Percentiles rank a stretch among this genome's conserved stretches.
These are phyloP conservation scores for Apophysomyces elegans DNA, from an alignment of 371 early-diverging fungal species.

Conservation along the genomic window DNA sequence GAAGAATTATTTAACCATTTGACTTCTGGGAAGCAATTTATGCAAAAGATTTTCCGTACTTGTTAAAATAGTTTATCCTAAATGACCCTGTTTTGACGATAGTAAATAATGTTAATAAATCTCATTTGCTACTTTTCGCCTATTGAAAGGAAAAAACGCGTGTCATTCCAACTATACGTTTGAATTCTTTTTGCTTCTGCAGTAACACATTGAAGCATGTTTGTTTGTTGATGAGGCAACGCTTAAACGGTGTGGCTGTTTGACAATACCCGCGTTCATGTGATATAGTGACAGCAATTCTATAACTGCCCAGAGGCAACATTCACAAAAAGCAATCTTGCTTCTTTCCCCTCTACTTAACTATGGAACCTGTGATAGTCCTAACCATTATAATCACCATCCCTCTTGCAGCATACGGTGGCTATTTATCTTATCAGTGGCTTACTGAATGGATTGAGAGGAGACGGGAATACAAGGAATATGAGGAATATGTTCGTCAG, in stretches of 20 bases:
- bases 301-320: background rate
- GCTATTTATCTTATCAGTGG: slow-evolving; percentile 33
- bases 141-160: too few species aligned
- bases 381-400: slow-evolving; percentile 25
- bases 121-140: too few species aligned
- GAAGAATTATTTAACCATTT: too few species aligned
- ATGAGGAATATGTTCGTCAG: slow-evolving; percentile 36
- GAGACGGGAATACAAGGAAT: slow-evolving; percentile 32
- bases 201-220: background rate
- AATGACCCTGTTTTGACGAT: too few species aligned
- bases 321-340: background rate
- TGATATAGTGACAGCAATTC: slow-evolving; percentile 2
- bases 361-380: slow-evolving; percentile 34
- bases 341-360: background rate
- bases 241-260: slow-evolving; percentile 1
- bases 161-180: background rate
- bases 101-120: too few species aligned
- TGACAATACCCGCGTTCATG: slow-evolving; percentile 1
- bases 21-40: too few species aligned
- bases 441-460: slow-evolving; percentile 29
- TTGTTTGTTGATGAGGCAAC: background rate
- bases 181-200: background rate
- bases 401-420: slow-evolving; percentile 24
- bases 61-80: too few species aligned
- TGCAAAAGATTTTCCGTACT: too few species aligned